A percentile compares a stretch with the other conserved stretches of the same genome.
Evolutionary conservation across 2,329 filamentous ascomycete genomes (phyloP).

Genomic region (Scedosporium boydii): DNA sequence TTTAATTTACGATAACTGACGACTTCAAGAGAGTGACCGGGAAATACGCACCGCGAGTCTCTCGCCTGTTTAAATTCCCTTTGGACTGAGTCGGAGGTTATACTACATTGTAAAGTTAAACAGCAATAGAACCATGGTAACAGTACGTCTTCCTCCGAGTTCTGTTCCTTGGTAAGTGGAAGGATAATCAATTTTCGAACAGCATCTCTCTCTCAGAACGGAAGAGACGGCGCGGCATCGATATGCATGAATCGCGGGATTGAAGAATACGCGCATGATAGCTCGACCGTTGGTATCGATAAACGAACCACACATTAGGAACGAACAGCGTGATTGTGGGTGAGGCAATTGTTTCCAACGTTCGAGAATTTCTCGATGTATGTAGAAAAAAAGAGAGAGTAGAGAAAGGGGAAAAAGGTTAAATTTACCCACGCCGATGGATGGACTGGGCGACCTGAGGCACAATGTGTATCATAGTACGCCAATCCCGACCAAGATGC

Average conservation of each 20-base stretch:
- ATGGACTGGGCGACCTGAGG: constrained; percentile 2
- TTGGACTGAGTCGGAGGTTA: not conserved
- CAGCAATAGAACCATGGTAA: not conserved
- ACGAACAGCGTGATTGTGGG: not conserved
- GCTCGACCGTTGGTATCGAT: not conserved
- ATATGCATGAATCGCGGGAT: not conserved
- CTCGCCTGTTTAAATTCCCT: not conserved
- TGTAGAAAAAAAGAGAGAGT: not conserved
- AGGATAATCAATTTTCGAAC: not conserved
- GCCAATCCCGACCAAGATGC: not conserved
- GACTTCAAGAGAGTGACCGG: not conserved
- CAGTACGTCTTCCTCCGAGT: not conserved
- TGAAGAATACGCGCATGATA: not conserved
- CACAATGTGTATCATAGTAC: not conserved
- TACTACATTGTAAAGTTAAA: not conserved
- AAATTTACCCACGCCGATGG: not conserved
- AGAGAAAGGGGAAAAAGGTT: not conserved
- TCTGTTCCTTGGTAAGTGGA: not conserved
- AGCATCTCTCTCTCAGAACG: not conserved
- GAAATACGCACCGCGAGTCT: not conserved
- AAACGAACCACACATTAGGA: not conserved
- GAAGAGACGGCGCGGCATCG: not conserved
- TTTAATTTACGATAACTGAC: not conserved
- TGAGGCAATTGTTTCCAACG: not conserved
- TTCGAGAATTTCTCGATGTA: not conserved